Base-by-base conservation (phyloP, 2,329 filamentous ascomycete genomes). In the Hymenoscyphus salicellus region DNA sequence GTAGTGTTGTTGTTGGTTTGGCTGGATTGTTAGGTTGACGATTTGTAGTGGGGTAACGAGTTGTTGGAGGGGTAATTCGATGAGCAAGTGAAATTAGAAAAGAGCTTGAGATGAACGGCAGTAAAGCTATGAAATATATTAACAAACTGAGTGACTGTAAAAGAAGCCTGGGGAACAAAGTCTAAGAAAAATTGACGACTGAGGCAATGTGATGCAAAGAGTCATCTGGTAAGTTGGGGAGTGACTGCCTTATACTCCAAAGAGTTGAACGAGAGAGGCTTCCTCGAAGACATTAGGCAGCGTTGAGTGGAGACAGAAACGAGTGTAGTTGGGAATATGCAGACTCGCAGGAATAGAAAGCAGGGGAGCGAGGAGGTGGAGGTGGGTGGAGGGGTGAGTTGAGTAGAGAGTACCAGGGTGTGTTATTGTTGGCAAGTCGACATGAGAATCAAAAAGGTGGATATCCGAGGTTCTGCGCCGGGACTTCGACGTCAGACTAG, bases 181-280 rank as follows among this genome's bases (percentile, higher is more conserved):
- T 69, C 69, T 69, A 68, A 49, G 59, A 38, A 61, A 69, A 58
- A 61, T 66, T 66, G 61, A 67, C 33, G 61, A 72, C 63, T 64
- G 66, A 67, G 67, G 63, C 64, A 66, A 61, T 60, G 66, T 71
- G 65, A 70, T 68, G 70, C 68, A 66, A 69, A 71, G 72, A 74
- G 71, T 74, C 72, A 75, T 74, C 65, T 70, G 69, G 61, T 55
- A 63, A 61, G 65, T 56, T 46, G 68, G 68, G 68, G 68, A 69
- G 66, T 70, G 72, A 71, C 73, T 72, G 72, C 73, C 73, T 75
- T 75, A 75, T 72, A 73, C 55, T 65, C 60, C 66, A 66, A 64
- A 63, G 60, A 60, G 63, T 65, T 65, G 63, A 63, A 66, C 28
- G 57, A 55, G 43, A 65, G 28, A 68, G 61, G 65, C 63, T 60